phyloP scores from a whole-genome alignment of 805 yeast genomes.

The Candida nitratophila region DNA sequence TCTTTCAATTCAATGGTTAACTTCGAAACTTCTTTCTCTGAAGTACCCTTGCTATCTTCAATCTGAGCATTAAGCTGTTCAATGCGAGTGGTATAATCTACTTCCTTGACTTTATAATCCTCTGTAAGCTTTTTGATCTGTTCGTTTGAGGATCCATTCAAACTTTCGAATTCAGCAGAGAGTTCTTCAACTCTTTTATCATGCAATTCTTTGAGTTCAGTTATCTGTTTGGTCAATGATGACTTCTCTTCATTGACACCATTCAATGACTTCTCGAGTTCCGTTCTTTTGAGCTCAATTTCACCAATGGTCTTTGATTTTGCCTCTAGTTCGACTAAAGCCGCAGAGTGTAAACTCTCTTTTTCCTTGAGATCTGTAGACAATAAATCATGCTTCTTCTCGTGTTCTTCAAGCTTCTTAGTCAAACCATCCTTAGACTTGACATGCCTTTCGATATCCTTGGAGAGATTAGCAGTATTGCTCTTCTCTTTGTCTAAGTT shows the following conservation, averaged over 20 bases:
- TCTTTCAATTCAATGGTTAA: background rate
- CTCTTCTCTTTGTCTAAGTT: background rate
- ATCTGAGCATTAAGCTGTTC: background rate
- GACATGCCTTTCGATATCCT: background rate
- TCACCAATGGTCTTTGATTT: background rate
- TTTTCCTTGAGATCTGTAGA: background rate
- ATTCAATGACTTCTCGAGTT: background rate
- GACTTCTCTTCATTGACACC: background rate
- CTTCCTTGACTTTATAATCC: background rate
- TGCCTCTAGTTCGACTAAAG: background rate
- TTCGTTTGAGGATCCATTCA: background rate
- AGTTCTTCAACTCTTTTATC: background rate
- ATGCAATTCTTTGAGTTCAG: background rate
- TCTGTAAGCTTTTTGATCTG: background rate
- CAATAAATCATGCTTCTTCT: background rate
- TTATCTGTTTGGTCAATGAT: background rate
- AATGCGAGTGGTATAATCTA: background rate
- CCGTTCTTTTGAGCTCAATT: background rate
- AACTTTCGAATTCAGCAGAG: background rate
- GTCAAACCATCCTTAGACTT: background rate
- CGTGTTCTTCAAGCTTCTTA: background rate
- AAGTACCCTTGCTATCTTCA: background rate
- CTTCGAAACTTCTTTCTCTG: background rate
- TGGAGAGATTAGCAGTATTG: background rate
- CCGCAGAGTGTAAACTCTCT: background rate